Percentiles rank a stretch among this genome's conserved stretches.
Conservation (phyloP, 805 yeast species). For the Ogataea saltuana region DNA sequence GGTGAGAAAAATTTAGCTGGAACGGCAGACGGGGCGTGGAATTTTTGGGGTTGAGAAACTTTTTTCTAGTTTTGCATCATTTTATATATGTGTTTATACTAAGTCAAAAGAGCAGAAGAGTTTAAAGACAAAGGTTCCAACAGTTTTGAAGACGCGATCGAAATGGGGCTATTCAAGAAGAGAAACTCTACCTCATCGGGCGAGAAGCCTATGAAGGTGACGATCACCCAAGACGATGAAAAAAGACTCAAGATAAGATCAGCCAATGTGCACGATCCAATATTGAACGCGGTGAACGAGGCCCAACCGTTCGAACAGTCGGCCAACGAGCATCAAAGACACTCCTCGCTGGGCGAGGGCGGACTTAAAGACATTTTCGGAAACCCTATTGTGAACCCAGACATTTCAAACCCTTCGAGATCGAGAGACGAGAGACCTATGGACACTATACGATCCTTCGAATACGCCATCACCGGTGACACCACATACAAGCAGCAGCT, state of each 20-base stretch:
- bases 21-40: too few species aligned
- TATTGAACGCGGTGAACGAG: constrained; percentile 88
- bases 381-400: constrained; percentile 71
- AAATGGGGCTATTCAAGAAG: constrained; percentile 50
- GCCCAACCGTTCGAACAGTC: constrained; percentile 89
- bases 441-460: constrained; percentile 93
- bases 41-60: too few species aligned
- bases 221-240: constrained; percentile 52
- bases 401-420: constrained; percentile 91
- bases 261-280: constrained; percentile 82
- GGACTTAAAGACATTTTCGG: constrained; percentile 85
- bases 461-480: constrained; percentile 93
- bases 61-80: too few species aligned
- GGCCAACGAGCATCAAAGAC: constrained; percentile 40
- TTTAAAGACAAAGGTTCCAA: too few species aligned
- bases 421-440: constrained; percentile 93
- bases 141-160: too few species aligned
- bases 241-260: constrained; percentile 62
- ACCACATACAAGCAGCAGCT: constrained; percentile 72
- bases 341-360: constrained; percentile 37
- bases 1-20: too few species aligned
- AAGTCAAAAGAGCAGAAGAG: too few species aligned
- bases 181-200: constrained; percentile 36
- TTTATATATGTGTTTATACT: too few species aligned
- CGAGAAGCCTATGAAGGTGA: constrained; percentile 35